Evolutionary conservation across 1,139 yeast genomes (phyloP), one percentile per base, ranked within the genome.

Genomic region (Hanseniaspora uvarum): DNA sequence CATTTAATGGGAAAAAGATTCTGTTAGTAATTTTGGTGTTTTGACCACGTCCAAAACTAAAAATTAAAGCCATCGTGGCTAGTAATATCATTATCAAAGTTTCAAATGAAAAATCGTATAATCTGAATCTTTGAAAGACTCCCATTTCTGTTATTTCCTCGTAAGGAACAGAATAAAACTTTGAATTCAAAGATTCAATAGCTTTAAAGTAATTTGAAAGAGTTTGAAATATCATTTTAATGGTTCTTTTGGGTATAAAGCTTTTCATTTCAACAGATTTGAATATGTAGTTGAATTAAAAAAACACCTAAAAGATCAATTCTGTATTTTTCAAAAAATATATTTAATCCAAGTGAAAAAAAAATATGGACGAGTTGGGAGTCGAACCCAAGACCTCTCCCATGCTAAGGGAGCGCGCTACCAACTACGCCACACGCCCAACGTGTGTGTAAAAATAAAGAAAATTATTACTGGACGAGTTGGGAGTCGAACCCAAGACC

Each of bases 351-450:
- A n/a, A n/a, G n/a, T n/a, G n/a, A n/a, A n/a, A 28, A 37, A 49
- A 49, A 49, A 40, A 18, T 41, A 12, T 49, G 41, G 43, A 46
- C 43, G 43, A 46, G 31, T 23, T 33, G 24, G 86, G 86, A 81
- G 76, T 81, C 83, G 87, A 81, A 81, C 87, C 86, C 80, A 81
- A 78, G 87, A 81, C 86, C 87, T 81, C 79, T 79, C 84, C 79
- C 86, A 80, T 81, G 87, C 87, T 79, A 81, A 80, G 86, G 80
- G 83, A 79, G 79, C 86, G 86, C 87, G 86, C 86, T 81, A 81
- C 87, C 87, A 80, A 81, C 87, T 81, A 78, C 86, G 87, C 87
- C 86, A 81, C 86, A 81, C 86, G 86, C 87, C 87, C 87, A 7
- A 14, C 21, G n/a, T 43, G 8, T 19, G 39, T 33, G 23, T 31